A percentile compares a stretch with the other conserved stretches of the same genome.
Conservation (phyloP, 495 filamentous ascomycete genomes). For the Trichoderma reesei region DNA sequence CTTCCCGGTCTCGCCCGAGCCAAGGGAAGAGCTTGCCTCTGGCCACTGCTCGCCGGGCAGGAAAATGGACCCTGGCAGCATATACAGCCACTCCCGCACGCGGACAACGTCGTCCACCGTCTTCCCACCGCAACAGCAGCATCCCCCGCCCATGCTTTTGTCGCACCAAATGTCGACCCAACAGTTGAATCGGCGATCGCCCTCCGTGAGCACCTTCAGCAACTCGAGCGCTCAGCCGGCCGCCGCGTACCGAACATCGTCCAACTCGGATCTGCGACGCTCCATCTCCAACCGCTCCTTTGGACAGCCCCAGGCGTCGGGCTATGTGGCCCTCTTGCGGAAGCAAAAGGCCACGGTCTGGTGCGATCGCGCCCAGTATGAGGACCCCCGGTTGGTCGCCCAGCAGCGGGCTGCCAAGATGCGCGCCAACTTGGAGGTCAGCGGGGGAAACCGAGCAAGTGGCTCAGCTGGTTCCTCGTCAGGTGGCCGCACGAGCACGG, state of each 20-base stretch:
- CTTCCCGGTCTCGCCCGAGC: constrained; percentile 1
- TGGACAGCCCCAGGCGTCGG: constrained; percentile 47
- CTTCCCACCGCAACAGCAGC: constrained; percentile 30
- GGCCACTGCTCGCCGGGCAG: constrained; percentile 18
- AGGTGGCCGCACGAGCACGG: constrained; percentile 49
- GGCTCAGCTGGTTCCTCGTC: neutral
- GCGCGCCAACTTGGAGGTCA: constrained; percentile 72
- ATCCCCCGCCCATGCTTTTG: neutral
- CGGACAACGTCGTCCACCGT: constrained; percentile 53
- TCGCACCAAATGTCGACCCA: neutral
- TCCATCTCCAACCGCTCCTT: constrained; percentile 64
- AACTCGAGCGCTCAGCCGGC: constrained; percentile 47
- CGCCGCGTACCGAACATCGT: constrained; percentile 39
- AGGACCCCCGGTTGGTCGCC: constrained; percentile 76
- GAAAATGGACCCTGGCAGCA: constrained; percentile 27
- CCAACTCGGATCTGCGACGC: constrained; percentile 56
- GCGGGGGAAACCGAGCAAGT: constrained; percentile 37
- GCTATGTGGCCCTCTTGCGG: constrained; percentile 89
- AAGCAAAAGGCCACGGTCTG: constrained; percentile 97
- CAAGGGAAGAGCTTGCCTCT: neutral
- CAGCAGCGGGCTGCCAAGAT: constrained; percentile 75
- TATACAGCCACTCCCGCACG: constrained; percentile 46
- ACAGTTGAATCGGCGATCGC: constrained; percentile 48
- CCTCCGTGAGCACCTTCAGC: constrained; percentile 68
- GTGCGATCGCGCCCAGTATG: constrained; percentile 90